Conservation (phyloP, 2,329 filamentous ascomycete species). For the Ustulina deusta region DNA sequence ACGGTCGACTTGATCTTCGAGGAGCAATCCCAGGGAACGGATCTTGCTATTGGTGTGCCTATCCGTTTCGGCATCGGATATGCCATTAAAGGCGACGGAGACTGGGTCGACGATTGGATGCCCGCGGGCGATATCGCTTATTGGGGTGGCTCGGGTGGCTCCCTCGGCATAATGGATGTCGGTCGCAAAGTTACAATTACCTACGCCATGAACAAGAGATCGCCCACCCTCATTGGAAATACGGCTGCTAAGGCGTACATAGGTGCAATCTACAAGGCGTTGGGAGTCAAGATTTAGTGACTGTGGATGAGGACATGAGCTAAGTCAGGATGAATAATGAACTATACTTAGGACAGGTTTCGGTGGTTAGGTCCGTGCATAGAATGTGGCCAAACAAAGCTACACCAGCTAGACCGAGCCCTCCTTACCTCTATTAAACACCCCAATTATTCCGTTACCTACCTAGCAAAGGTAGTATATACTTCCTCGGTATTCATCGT, state of each 20-base stretch:
- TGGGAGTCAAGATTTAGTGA: constrained; percentile 38
- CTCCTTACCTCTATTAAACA: too few species aligned
- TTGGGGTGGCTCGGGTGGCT: constrained; percentile 46
- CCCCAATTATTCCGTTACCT: too few species aligned
- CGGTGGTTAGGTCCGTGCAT: too few species aligned
- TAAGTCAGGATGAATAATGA: background rate
- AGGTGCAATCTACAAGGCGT: constrained; percentile 41
- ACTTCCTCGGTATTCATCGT: too few species aligned
- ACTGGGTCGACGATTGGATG: constrained; percentile 46
- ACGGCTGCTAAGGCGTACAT: constrained; percentile 40
- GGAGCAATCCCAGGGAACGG: constrained; percentile 57
- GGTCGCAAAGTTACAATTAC: constrained; percentile 42
- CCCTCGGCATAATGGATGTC: constrained; percentile 44
- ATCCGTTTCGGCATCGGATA: constrained; percentile 59
- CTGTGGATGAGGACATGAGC: background rate
- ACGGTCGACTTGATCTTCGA: constrained; percentile 60
- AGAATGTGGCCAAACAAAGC: too few species aligned
- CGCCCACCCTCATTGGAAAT: constrained; percentile 36
- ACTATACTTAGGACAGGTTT: background rate
- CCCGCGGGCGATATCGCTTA: constrained; percentile 50
- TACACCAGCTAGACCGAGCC: too few species aligned
- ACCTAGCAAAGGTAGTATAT: too few species aligned
- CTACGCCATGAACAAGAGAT: constrained; percentile 44
- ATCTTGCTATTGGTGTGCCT: constrained; percentile 53
- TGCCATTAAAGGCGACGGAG: constrained; percentile 50